phyloP scores from a whole-genome alignment of 2,329 filamentous ascomycete genomes.

The Exophiala lecanii-corni region DNA sequence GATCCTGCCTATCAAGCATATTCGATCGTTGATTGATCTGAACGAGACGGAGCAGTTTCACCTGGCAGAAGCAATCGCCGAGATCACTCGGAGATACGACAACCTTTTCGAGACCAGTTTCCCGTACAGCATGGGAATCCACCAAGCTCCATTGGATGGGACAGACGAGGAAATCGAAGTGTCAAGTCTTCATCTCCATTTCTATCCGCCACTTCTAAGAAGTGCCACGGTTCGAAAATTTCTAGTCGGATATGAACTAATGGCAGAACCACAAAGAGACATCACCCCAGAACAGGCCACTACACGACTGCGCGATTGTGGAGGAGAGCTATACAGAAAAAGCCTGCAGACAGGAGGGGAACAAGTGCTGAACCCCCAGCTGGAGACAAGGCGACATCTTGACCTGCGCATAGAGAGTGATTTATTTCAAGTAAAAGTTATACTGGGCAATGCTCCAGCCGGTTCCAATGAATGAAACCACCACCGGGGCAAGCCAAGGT shows the following conservation, averaged over 20 bases:
- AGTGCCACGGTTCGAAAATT: constrained; percentile 96
- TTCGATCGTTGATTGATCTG: constrained; percentile 79
- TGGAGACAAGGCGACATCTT: constrained; percentile 9
- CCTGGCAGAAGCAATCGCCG: constrained; percentile 78
- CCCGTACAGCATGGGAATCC: constrained; percentile 93
- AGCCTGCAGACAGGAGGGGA: constrained; percentile 35
- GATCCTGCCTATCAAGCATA: constrained; percentile 77
- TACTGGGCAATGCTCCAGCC: constrained; percentile 65
- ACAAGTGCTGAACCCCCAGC: constrained; percentile 14
- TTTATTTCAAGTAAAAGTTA: constrained; percentile 56
- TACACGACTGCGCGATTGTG: constrained; percentile 67
- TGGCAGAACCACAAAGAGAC: constrained; percentile 96
- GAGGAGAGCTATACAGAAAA: constrained; percentile 79
- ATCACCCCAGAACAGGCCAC: constrained; percentile 97
- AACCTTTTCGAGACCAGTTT: constrained; percentile 97
- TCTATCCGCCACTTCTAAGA: constrained; percentile 88
- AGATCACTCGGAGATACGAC: constrained; percentile 87
- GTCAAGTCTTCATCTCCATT: constrained; percentile 94
- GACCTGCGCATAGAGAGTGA: not conserved
- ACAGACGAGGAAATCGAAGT: constrained; percentile 77
- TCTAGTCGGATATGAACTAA: constrained; percentile 89
- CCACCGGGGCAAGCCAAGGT: constrained; percentile 55
- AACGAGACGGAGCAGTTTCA: constrained; percentile 63
- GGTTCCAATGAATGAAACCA: constrained; percentile 52
- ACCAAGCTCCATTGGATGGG: constrained; percentile 85